Evolutionary conservation across 2,329 filamentous ascomycete species (phyloP).

Genomic region (Pleoardoris graminearum): DNA sequence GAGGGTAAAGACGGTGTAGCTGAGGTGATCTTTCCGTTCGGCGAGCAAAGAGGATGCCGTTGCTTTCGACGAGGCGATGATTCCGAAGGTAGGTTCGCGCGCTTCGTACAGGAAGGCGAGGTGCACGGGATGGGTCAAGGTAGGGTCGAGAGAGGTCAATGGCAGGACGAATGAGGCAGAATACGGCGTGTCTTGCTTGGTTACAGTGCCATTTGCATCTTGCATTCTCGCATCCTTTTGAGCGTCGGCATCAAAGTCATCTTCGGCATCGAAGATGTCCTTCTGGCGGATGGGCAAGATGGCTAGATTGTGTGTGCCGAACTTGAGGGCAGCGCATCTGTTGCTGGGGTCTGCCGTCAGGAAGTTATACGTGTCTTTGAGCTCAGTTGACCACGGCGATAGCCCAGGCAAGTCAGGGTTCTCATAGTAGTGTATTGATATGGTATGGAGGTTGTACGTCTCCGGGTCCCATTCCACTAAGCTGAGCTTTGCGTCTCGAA

Average conservation of each 20-base stretch:
- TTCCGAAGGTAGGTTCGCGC: slow-evolving; percentile 94
- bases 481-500: slow-evolving; percentile 90
- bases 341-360: slow-evolving; percentile 88
- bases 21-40: slow-evolving; percentile 81
- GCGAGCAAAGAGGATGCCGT: slow-evolving; percentile 73
- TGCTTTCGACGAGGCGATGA: slow-evolving; percentile 76
- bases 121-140: slow-evolving; percentile 84
- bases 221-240: slow-evolving; percentile 35
- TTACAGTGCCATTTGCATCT: slow-evolving; percentile 43
- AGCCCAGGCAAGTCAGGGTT: slow-evolving; percentile 79
- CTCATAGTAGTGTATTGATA: slow-evolving; percentile 98
- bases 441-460: slow-evolving; percentile 76
- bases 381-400: slow-evolving; percentile 77
- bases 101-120: slow-evolving; percentile 96
- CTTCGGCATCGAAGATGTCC: slow-evolving; percentile 89
- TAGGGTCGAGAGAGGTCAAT: slow-evolving; percentile 84
- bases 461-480: slow-evolving; percentile 92
- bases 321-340: slow-evolving; percentile 92
- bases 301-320: slow-evolving; percentile 83
- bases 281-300: slow-evolving; percentile 89
- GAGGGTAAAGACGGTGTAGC: slow-evolving; percentile 92
- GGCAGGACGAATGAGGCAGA: slow-evolving; percentile 90
- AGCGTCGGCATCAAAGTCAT: slow-evolving; percentile 79
- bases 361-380: slow-evolving; percentile 77
- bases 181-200: slow-evolving; percentile 68